phyloP scores from a whole-genome alignment of 139 green algal species.

The Diplosphaera chodatii region DNA sequence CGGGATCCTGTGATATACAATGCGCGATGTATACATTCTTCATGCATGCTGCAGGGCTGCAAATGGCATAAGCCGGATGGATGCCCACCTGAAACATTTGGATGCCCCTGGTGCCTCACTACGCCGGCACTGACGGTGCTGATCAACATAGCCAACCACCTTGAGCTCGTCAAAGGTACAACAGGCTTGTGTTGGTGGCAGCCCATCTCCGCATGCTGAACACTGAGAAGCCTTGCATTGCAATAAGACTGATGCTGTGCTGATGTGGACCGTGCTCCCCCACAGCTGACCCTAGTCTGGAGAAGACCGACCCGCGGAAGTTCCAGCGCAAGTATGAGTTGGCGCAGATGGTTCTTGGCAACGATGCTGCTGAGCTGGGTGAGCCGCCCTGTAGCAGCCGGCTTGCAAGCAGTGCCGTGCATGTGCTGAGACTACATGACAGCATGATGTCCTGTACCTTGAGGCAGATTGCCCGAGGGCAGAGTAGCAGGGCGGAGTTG shows the following conservation, averaged over 20 bases:
- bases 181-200: no score
- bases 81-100: slow-evolving; percentile 14
- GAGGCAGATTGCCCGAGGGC: no score
- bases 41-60: slow-evolving; percentile 42
- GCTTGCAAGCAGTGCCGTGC: no score
- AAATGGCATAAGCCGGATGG: slow-evolving; percentile 52
- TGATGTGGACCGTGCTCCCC: no score
- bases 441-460: no score
- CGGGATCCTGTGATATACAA: no score
- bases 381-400: neutral
- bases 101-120: slow-evolving; percentile 63
- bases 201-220: no score
- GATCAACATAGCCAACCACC: slow-evolving; percentile 68
- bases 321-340: slow-evolving; percentile 21
- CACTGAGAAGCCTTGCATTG: no score
- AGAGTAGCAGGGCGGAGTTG: no score
- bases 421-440: no score
- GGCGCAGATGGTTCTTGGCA: slow-evolving; percentile 50
- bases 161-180: slow-evolving; percentile 71
- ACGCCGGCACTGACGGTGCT: slow-evolving; percentile 51
- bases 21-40: no score
- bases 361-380: slow-evolving; percentile 40
- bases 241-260: no score
- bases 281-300: slow-evolving; percentile 8
- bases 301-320: slow-evolving; percentile 16